Percentiles rank a stretch among this genome's conserved stretches.
Conservation (phyloP, 306 rosid genomes). For the Castanea sativa region DNA sequence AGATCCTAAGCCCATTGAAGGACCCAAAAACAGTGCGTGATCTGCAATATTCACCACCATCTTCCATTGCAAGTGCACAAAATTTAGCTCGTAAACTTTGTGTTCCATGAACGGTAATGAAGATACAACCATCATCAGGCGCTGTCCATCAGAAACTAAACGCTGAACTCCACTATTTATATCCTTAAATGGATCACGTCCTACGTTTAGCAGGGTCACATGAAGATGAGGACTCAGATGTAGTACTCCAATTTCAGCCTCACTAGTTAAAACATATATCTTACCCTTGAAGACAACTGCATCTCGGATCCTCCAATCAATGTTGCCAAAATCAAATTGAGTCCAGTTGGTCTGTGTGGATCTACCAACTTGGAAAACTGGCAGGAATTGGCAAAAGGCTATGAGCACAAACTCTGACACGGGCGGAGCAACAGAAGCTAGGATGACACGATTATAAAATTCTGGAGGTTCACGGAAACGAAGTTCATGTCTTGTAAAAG, state of each 20-base stretch:
- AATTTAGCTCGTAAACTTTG: too few species aligned
- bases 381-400: neutral
- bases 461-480: neutral
- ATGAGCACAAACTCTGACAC: neutral
- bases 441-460: neutral
- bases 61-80: too few species aligned
- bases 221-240: neutral
- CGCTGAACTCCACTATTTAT: too few species aligned
- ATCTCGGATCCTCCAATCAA: neutral
- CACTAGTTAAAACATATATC: neutral
- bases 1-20: too few species aligned
- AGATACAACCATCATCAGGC: too few species aligned
- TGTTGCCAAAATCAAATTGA: neutral
- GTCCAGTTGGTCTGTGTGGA: neutral
- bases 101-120: too few species aligned
- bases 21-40: too few species aligned
- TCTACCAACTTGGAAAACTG: neutral
- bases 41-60: too few species aligned
- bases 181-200: neutral
- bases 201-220: neutral
- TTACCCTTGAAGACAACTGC: neutral
- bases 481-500: neutral
- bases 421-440: neutral
- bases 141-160: too few species aligned
- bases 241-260: neutral